A percentile compares a stretch with the other conserved stretches of the same genome.
Evolutionary conservation across 2,329 filamentous ascomycete genomes (phyloP).

Genomic region (Phialemoniopsis sp.): DNA sequence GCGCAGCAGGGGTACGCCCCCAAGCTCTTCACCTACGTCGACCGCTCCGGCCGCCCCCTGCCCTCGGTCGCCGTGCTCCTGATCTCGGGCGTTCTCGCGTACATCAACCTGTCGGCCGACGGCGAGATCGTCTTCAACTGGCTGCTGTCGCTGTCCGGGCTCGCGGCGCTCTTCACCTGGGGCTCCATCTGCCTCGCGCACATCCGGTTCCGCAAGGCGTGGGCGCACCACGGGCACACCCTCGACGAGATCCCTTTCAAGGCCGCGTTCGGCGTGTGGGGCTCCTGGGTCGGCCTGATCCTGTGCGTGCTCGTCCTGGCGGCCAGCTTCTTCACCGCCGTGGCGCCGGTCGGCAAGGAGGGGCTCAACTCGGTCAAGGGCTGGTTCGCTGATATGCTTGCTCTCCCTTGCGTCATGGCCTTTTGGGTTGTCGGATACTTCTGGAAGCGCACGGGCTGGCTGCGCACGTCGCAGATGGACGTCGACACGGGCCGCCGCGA

Average conservation of each 20-base stretch:
- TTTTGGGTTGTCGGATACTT: slow-evolving; percentile 53
- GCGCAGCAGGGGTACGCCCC: slow-evolving; percentile 57
- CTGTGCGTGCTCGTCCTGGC: slow-evolving; percentile 53
- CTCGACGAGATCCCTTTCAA: slow-evolving; percentile 65
- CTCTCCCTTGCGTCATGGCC: slow-evolving; percentile 45
- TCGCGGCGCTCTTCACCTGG: slow-evolving; percentile 66
- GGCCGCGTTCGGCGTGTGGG: slow-evolving; percentile 55
- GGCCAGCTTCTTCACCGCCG: slow-evolving; percentile 39
- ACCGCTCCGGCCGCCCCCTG: slow-evolving; percentile 52
- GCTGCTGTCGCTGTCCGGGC: slow-evolving; percentile 61
- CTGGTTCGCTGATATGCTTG: slow-evolving; percentile 53
- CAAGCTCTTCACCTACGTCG: slow-evolving; percentile 51
- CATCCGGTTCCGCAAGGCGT: slow-evolving; percentile 64
- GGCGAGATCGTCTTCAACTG: slow-evolving; percentile 56
- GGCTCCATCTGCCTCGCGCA: slow-evolving; percentile 65
- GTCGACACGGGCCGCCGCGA: slow-evolving; percentile 61
- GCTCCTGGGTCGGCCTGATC: slow-evolving; percentile 59
- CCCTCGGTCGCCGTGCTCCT: slow-evolving; percentile 43
- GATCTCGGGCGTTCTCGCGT: slow-evolving; percentile 45
- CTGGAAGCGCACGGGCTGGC: slow-evolving; percentile 61
- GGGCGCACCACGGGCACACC: slow-evolving; percentile 56
- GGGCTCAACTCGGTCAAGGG: slow-evolving; percentile 29
- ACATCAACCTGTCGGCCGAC: slow-evolving; percentile 35
- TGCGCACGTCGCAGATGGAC: slow-evolving; percentile 57
- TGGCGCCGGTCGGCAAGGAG: slow-evolving; percentile 20